Base-by-base conservation (phyloP, 2,329 filamentous ascomycete species). In the Fusarium stilboides region DNA sequence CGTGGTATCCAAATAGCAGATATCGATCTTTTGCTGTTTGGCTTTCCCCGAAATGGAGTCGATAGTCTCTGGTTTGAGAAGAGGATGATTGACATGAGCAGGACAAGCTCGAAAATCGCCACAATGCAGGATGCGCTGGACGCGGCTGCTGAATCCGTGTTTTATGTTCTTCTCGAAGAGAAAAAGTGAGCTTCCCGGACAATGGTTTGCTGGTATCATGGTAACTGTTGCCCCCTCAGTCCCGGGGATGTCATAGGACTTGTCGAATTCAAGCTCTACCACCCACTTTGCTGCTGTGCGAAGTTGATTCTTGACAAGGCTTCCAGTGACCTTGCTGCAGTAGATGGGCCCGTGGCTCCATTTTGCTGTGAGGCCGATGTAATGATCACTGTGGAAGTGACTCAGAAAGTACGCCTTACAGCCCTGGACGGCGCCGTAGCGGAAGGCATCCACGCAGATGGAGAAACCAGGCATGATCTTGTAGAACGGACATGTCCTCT, bases 311-410 rank as follows among this genome's bases (percentile, higher is more conserved):
- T 91, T 90, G 34, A 98, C 93, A 4, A 99, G 85, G 74, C 97
- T 97, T 1, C 88, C 96, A 0, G 96, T 99, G 15, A 97, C 92
- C 71, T 90, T 91, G 76, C 95, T 98, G 82, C 96, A 98, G 76
- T 97, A 99, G 49, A 99, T 98, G 1, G 94, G 95, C 0, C 96
- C 96, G 77, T 99, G 94, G 39, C 85, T 89, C 96, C 96, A 99
- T 33, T 86, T 93, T 9, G 92, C 89, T 13, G 93, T 96, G 13
- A 99, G 83, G 3, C 96, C 96, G 34, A 98, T 90, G 74, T 99
- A 99, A 77, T 99, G 96, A 77, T 99, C 96, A 75, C 94, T 98
- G 79, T 99, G 96, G 72, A 98, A 99, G 77, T 99, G 96, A 73
- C 94, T 98, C 13, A 99, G 86, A 72, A 99, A 99, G 77, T 99